Base-by-base conservation (phyloP, 768 basidiomycete species). In the Pleurotus tuber-regium region DNA sequence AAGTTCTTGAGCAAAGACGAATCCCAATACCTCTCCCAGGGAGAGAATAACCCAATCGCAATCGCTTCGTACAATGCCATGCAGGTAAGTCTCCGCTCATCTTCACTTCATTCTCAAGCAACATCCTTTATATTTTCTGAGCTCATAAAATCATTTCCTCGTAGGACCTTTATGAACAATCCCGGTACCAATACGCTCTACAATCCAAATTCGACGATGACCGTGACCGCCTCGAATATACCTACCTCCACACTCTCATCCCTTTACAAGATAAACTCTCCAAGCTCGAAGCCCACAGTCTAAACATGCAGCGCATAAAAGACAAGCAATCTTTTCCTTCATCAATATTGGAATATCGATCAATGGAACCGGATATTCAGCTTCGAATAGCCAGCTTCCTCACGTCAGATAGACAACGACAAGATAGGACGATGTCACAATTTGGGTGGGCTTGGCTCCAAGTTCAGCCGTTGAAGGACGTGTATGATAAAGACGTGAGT, bases 391-490 rank as follows among this genome's bases (percentile, higher is more conserved):
- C 80, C 18, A 66, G 68, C 42, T 83, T 80, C 57, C 63, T 85
- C 25, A 52, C 59, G 5, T 56, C 57, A 0, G 63, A 70, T 40
- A 43, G 42, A 7, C 30, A 40, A 4, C 67, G 64, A 28, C 69
- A 74, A 54, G 82, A 84, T 48, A 73, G 54, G 58, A 76, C 79
- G 70, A 58, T 75, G 61, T 57, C 54, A 24, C 70, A 80, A 47
- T 83, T 69, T 59, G 65, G 68, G 0, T 86, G 83, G 84, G 70
- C 73, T 0, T 80, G 68, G 66, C 68, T 74, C 33, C 75, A 77
- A 48, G 75, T 77, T 16, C 57, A 67, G 11, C 72, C 78, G 2
- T 66, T 85, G 36, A 54, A 66, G 30, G 61, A 70, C 0, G 63
- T 64, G 3, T 81, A 72, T 57, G 59, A 67, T 29, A 59, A 61